phyloP scores from a whole-genome alignment of 1,139 yeast species.

The Zygoascus meyerae region DNA sequence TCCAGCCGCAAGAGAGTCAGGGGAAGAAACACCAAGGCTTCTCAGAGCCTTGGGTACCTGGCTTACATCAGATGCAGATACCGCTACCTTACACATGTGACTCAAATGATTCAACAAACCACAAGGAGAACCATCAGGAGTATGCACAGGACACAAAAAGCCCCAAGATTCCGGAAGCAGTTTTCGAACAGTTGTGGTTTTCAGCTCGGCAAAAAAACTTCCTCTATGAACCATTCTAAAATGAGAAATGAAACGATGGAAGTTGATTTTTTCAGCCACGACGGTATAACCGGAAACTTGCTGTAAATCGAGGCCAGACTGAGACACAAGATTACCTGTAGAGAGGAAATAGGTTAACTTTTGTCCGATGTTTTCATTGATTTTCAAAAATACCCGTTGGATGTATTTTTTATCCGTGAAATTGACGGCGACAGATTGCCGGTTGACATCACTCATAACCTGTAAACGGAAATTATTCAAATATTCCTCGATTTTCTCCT shows the following conservation, averaged over 20 bases:
- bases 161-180: slow-evolving; percentile 98
- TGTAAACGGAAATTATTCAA: slow-evolving; percentile 67
- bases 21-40: slow-evolving; percentile 75
- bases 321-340: slow-evolving; percentile 95
- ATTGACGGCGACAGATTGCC: slow-evolving; percentile 70
- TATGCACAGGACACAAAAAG: slow-evolving; percentile 96
- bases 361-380: slow-evolving; percentile 91
- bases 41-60: slow-evolving; percentile 61
- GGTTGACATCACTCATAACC: slow-evolving; percentile 70
- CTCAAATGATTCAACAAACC: slow-evolving; percentile 96
- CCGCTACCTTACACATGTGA: slow-evolving; percentile 86
- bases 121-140: slow-evolving; percentile 99
- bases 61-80: slow-evolving; percentile 69
- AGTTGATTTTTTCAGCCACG: slow-evolving; percentile 96
- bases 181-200: slow-evolving; percentile 95
- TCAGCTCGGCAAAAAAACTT: slow-evolving; percentile 95
- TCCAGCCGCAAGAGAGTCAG: slow-evolving; percentile 70
- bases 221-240: slow-evolving; percentile 99
- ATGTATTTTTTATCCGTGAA: slow-evolving; percentile 81
- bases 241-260: slow-evolving; percentile 93
- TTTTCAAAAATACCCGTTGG: slow-evolving; percentile 68
- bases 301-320: slow-evolving; percentile 94
- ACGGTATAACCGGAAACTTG: slow-evolving; percentile 98
- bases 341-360: slow-evolving; percentile 90
- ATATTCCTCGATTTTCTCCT: slow-evolving; percentile 94